Conservation (phyloP, 2,329 filamentous ascomycete genomes). For the Phoma sp. region DNA sequence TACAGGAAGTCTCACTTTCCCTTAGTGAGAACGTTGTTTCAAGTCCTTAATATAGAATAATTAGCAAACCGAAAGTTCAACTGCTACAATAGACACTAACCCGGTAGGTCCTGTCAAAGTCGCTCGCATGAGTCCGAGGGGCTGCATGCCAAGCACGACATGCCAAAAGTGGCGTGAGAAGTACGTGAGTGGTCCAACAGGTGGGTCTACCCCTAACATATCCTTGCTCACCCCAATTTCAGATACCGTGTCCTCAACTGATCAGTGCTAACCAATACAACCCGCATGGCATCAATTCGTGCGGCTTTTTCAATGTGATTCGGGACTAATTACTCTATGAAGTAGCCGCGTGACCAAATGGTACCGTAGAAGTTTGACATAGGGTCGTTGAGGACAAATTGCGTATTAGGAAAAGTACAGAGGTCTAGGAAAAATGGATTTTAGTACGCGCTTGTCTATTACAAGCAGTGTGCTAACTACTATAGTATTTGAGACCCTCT, state of each 20-base stretch:
- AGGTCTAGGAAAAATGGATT: constrained; percentile 4
- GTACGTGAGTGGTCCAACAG: constrained; percentile 10
- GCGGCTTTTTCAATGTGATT: constrained; percentile 2
- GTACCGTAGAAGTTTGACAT: constrained; percentile 8
- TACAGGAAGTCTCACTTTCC: constrained; percentile 4
- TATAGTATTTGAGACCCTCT: constrained; percentile 4
- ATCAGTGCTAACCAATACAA: constrained; percentile 4
- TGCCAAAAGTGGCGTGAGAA: constrained; percentile 10
- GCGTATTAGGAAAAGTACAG: constrained; percentile 11
- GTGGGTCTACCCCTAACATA: constrained; percentile 10
- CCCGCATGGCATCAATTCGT: constrained; percentile 5
- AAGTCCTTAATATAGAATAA: constrained; percentile 7
- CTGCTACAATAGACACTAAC: constrained; percentile 8
- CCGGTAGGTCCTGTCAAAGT: constrained; percentile 10
- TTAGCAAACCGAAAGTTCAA: constrained; percentile 11
- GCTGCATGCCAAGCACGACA: constrained; percentile 11
- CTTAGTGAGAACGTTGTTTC: constrained; percentile 3
- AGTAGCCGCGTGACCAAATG: constrained; percentile 12
- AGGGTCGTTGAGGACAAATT: constrained; percentile 9
- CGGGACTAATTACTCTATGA: constrained; percentile 1
- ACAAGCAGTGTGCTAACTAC: constrained; percentile 15
- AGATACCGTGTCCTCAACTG: constrained; percentile 6
- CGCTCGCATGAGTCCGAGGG: constrained; percentile 3
- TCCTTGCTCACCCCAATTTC: constrained; percentile 10
- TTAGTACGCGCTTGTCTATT: constrained; percentile 15